Base-by-base conservation (phyloP, 1,284 basidiomycete genomes). In the Boletus sp. region DNA sequence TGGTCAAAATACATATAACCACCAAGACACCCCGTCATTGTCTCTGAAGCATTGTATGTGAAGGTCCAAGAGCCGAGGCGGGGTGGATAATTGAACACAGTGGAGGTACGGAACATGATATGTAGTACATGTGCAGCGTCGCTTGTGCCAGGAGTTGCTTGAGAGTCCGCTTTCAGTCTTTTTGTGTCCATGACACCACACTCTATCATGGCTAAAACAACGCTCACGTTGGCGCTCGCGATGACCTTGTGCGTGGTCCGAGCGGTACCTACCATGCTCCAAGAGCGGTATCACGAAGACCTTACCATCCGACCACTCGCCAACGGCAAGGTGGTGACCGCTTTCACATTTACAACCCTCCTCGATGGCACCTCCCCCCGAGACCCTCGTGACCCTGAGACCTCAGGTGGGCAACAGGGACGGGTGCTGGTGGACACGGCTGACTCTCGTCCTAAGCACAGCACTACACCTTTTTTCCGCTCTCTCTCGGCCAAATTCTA, bases 391-490 rank as follows among this genome's bases (percentile, higher is more conserved):
- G 74, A 68, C 22, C 61, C 78, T 14, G 70, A 67, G 14, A 54
- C 52, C 13, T 75, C 81, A 52, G 84, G 88, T 43, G 13, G 12
- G 50, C 41, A 30, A n/a, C n/a, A n/a, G n/a, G n/a, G n/a, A n/a
- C n/a, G n/a, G n/a, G n/a, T n/a, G n/a, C n/a, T 13, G 22, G 5
- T 30, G 22, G 30, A 30, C 14, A 19, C 7, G 33, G 16, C 16
- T 10, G 33, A 36, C 35, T 14, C 35, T 25, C 26, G 23, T 38
- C 22, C 22, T 4, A 53, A 83, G 85, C 81, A 43, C 88, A 90
- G 62, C 90, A 94, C 61, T 91, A 92, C 59, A 80, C 80, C 2
- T 67, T 96, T 9, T 90, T 96, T 44, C 93, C 94, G 0, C 80
- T 95, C 8, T 75, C 85, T 0, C 73, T 97, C 14, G 84, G 94